A percentile compares a stretch with the other conserved stretches of the same genome.
Evolutionary conservation across 2,329 filamentous ascomycete species (phyloP).

Genomic region (Ascochyta clinopodiicola): DNA sequence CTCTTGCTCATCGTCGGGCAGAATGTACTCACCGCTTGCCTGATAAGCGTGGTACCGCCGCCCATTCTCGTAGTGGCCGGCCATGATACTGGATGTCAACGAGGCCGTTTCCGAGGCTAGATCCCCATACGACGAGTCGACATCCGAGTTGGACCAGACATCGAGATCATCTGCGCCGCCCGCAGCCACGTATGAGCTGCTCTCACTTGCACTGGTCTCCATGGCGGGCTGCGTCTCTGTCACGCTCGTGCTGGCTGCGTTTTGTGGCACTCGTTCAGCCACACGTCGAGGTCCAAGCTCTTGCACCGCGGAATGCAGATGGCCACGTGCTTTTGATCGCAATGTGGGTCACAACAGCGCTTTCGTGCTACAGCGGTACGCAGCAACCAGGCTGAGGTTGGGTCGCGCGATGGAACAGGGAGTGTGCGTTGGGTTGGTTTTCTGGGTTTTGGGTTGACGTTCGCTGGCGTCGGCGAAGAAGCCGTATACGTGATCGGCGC

Average conservation of each 20-base stretch:
- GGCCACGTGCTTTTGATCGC: conserved; percentile 9
- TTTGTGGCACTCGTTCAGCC: conserved; percentile 6
- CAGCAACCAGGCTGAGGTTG: conserved; percentile 8
- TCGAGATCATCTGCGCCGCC: conserved; percentile 18
- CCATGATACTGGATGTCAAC: conserved; percentile 34
- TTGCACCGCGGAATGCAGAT: conserved; percentile 15
- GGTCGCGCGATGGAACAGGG: conserved; percentile 2
- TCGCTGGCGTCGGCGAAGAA: conserved; percentile 11
- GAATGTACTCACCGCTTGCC: conserved; percentile 27
- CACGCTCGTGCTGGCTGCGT: background rate
- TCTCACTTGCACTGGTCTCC: conserved; percentile 21
- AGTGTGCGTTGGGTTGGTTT: background rate
- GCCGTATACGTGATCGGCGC: conserved; percentile 6
- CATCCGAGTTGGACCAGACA: conserved; percentile 24
- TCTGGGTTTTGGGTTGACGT: conserved; percentile 12
- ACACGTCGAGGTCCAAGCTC: conserved; percentile 10
- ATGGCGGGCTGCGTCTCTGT: background rate
- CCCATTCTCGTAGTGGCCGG: conserved; percentile 39
- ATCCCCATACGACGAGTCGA: conserved; percentile 32
- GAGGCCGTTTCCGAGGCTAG: conserved; percentile 35
- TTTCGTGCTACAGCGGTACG: conserved; percentile 11
- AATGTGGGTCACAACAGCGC: conserved; percentile 13
- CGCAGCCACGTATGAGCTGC: conserved; percentile 5
- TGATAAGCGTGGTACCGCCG: conserved; percentile 33
- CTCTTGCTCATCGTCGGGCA: conserved; percentile 36